Evolutionary conservation across 2,329 filamentous ascomycete species (phyloP), one percentile per base, ranked within the genome.

Genomic region (Diplodia sapinea): DNA sequence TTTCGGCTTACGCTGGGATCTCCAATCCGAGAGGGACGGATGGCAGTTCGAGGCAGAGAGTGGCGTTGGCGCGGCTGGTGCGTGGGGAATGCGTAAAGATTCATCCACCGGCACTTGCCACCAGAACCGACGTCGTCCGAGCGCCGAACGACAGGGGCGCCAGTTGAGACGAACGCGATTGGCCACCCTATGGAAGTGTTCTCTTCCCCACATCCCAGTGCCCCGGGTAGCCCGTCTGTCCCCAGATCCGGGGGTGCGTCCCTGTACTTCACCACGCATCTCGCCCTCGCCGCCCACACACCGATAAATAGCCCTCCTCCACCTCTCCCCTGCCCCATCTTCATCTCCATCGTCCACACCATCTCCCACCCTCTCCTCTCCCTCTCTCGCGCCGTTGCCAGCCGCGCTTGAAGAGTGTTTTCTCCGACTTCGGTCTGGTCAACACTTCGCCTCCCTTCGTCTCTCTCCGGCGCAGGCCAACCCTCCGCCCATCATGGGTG

Each of bases 401-500:
- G 23, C 33, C 15, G 56, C 26, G 38, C n/a, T 31, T 61, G 56
- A 47, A 49, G 26, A 33, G 49, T 33, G 49, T 33, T 33, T 63
- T 51, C 36, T 38, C 23, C 47, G 23, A 11, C 13, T 20, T 38
- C 47, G n/a, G 47, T 17, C 47, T 23, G 31, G 11, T 17, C 11
- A 29, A 20, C 57, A 47, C 26, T 29, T 20, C 38, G 20, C n/a
- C 20, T 29, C 36, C 36, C 15, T 12, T 62, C 15, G 23, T 64
- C 47, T 23, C 61, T 7, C 29, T 15, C 8, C 20, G 31, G 31
- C 31, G 31, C 31, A 33, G 31, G 31, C 40, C 38, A 54, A 13
- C 29, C 9, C 23, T 43, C 26, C 23, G 63, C 52, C 52, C 64
- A 76, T 9, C 38, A 79, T 79, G 77, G 77, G 76, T 68, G 72